Percentiles rank a stretch among this genome's conserved stretches.
These are phyloP conservation scores for Citrus australasica DNA, from an alignment of 345 rosid species.

Conservation along the genomic window DNA sequence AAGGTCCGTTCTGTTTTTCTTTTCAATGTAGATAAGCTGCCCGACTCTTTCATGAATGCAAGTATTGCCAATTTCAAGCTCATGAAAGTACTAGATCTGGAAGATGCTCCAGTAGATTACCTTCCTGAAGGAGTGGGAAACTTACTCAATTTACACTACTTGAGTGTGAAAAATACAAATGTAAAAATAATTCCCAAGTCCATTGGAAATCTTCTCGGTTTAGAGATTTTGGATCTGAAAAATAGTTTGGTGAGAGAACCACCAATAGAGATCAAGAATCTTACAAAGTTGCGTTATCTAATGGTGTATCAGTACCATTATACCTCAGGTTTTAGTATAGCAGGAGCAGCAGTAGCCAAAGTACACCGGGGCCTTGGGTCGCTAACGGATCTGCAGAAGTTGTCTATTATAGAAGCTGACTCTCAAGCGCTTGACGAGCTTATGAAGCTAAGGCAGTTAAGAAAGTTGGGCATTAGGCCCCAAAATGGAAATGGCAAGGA, in stretches of 20 bases:
- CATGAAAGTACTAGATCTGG: neutral
- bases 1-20: neutral
- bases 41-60: neutral
- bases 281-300: neutral
- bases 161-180: neutral
- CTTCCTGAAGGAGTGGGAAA: neutral
- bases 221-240: neutral
- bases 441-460: neutral
- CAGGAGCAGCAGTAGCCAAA: rapidly evolving
- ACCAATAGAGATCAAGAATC: neutral
- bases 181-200: neutral
- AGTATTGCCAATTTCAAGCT: neutral
- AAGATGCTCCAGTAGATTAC: neutral
- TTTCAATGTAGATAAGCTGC: neutral
- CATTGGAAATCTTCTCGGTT: neutral
- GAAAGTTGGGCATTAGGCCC: slow-evolving; percentile 7
- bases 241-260: neutral
- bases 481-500: neutral
- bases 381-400: neutral
- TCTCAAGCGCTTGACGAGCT: neutral
- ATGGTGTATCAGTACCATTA: neutral
- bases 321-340: rapidly evolving
- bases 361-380: neutral
- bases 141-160: neutral
- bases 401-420: neutral